Base-by-base conservation (phyloP, 371 early-diverging fungal species). In the Smittium mucronatum region DNA sequence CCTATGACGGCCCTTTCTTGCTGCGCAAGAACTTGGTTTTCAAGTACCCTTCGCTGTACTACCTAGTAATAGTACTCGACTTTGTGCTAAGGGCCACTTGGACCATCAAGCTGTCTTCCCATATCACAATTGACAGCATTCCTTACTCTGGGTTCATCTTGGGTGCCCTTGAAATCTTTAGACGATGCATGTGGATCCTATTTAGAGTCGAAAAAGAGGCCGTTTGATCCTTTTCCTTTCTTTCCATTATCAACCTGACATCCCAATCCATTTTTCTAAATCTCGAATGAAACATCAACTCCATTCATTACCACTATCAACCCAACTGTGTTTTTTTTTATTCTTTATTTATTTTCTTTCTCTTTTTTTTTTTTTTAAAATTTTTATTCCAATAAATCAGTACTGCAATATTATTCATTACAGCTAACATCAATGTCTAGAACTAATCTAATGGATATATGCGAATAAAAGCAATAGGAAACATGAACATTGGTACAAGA, bases 141-240 rank as follows among this genome's bases (percentile, higher is more conserved):
- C 84, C 87, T 34, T 86, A 82, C 29, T 83, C 87, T 35, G 89
- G 89, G 26, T 85, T 93, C 70, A 77, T 86, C 70, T 81, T 95
- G 75, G 87, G 88, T 69, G 75, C 85, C 2, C 71, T 92, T 15
- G 96, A 96, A 76, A 82, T 96, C 1, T 68, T 87, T 29, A 71
- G 96, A 64, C 80, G 96, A 58, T 93, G 93, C 89, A 79, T 94
- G 63, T 96, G 96, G 96, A 88, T 92, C 0, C 88, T 92, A 63
- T 88, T 94, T 74, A 78, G 95, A 26, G 75, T 93, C 63, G 96
- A 96, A 78, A 78, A 79, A 63, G 79, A 78, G 34, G 71, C 69
- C 1, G 75, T 71, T 1, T 31, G n/a, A 82, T 1, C 0, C 34
- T 47, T 47, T 15, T 47, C 47, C 47, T 15, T 47, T 47, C 47